phyloP scores from a whole-genome alignment of 345 rosid genomes.

The Linum usitatissimum region DNA sequence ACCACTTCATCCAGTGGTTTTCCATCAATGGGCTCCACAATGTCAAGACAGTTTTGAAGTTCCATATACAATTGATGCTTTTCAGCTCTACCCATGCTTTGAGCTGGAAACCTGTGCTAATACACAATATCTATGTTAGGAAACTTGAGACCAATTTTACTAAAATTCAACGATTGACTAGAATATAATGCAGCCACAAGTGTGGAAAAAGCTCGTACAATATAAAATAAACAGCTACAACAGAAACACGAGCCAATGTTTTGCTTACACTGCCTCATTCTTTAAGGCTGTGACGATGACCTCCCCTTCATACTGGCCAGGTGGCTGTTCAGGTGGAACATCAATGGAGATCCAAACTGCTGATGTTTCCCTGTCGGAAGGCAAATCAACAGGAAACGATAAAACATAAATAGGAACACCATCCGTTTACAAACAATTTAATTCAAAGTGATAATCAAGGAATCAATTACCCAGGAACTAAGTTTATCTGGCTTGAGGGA shows the following conservation, averaged over 20 bases:
- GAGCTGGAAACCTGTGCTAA: conserved; percentile 34
- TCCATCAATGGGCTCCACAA: conserved; percentile 59
- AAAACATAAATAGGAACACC: neutral
- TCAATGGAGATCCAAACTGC: conserved; percentile 87
- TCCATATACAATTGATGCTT: conserved; percentile 51
- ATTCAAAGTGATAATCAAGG: conserved; percentile 9
- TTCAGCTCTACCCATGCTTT: conserved; percentile 44
- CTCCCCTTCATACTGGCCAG: conserved; percentile 92
- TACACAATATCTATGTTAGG: neutral
- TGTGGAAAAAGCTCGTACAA: neutral
- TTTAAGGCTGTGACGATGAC: conserved; percentile 56
- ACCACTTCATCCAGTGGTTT: conserved; percentile 74
- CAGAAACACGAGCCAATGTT: conserved; percentile 8
- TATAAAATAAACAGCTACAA: neutral
- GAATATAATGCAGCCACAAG: neutral
- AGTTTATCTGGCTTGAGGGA: conserved; percentile 58
- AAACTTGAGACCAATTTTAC: conserved; percentile 6
- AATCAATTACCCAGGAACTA: conserved; percentile 74
- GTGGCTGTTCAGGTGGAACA: conserved; percentile 73
- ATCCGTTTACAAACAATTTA: conserved; percentile 6
- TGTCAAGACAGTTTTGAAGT: conserved; percentile 59
- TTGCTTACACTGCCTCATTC: conserved; percentile 47
- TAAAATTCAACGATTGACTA: neutral
- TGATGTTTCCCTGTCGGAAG: conserved; percentile 63
- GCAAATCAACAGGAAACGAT: conserved; percentile 7